Evolutionary conservation across 352 stramenopile species (phyloP).

Genomic region (Phytopythium aichiense): DNA sequence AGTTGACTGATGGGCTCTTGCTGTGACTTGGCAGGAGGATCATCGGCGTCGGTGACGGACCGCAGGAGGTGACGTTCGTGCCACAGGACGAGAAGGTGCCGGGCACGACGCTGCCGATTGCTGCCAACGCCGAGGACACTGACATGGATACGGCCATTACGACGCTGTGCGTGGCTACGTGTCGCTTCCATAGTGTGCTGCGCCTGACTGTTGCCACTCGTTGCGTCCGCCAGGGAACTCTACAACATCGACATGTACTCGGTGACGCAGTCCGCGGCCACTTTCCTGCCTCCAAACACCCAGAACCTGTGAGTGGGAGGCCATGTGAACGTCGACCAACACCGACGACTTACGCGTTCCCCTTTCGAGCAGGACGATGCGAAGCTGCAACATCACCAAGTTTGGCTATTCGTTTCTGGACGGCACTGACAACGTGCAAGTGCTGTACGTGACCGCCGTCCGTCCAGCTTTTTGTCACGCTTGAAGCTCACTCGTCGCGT

Average conservation of each 20-base stretch:
- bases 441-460: constrained; percentile 20
- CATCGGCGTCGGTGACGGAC: constrained; percentile 14
- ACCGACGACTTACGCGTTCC: too few species aligned
- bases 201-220: background rate
- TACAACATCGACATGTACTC: constrained; percentile 32
- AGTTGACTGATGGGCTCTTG: background rate
- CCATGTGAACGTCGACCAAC: too few species aligned
- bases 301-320: constrained; percentile 19
- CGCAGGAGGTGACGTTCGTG: constrained; percentile 21
- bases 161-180: constrained; percentile 17
- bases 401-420: constrained; percentile 34
- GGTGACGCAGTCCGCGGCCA: constrained; percentile 18
- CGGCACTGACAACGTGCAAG: constrained; percentile 17
- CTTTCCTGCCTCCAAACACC: constrained; percentile 23
- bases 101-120: constrained; percentile 20
- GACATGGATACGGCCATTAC: constrained; percentile 14
- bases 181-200: background rate
- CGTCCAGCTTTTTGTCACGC: too few species aligned
- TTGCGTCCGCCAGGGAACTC: constrained; percentile 16
- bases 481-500: background rate
- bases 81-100: constrained; percentile 20
- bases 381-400: constrained; percentile 35
- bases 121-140: constrained; percentile 6
- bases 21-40: constrained; percentile 15
- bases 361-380: constrained; percentile 19